Evolutionary conservation across 208 protist species (phyloP), one percentile per base, ranked within the genome.

Genomic region (Trypanosoma congolense): DNA sequence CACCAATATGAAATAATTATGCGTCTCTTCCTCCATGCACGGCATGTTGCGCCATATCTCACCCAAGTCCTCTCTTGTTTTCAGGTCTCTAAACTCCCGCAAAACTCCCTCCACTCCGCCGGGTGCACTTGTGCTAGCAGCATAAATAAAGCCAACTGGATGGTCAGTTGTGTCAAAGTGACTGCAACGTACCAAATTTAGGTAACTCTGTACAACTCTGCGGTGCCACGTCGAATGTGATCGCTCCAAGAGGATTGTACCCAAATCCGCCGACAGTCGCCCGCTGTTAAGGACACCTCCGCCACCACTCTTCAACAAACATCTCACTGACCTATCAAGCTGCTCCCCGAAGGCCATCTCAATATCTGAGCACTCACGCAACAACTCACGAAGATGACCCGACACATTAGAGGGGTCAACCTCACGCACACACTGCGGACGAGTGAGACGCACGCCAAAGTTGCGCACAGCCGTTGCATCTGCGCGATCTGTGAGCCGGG

Each of bases 161-260:
- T 90, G 68, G 63, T 93, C 86, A 9, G 87, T 33, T 1, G 86
- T 93, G 49, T 93, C 86, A 58, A 81, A 83, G 60, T 72, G 30
- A 50, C 62, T 79, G 55, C 77, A 85, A 0, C 86, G 86, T 35
- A 84, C 72, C 22, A 90, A 65, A 38, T 57, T 46, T 68, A 77
- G 65, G 28, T 80, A 72, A 50, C 83, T 76, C 3, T 65, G 68
- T 4, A 89, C 49, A 63, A 87, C 78, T 19, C 43, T 21, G 33
- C 44, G 43, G 69, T 89, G 73, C 83, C 86, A 93, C 18, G 60
- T 42, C 0, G 79, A 74, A 24, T 57, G 63, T 4, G 80, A 57
- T 29, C 85, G 78, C 69, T 93, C 70, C 24, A 90, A 60, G 12
- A 93, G 73, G 40, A 61, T 73, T 28, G 60, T 22, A 9, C 49